These are phyloP conservation scores for Aspergillus olivimuriae DNA, from an alignment of 495 filamentous ascomycete species.

Conservation along the genomic window DNA sequence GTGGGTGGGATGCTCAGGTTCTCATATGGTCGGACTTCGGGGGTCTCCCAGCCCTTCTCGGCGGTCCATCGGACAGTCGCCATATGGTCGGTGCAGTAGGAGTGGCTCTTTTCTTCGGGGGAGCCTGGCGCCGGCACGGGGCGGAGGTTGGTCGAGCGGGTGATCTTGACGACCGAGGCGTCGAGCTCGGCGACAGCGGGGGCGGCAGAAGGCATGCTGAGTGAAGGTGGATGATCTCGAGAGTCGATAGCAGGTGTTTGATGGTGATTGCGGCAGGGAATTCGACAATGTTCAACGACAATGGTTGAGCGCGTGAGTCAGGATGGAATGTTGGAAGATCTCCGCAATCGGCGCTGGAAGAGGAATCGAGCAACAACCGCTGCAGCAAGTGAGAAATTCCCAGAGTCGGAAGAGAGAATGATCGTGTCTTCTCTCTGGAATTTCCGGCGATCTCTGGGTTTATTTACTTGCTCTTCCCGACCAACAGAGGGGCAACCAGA, in stretches of 20 bases:
- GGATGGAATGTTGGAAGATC: too few relatives aligned
- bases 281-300: too few relatives aligned
- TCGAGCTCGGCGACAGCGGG: conserved; percentile 50
- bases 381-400: too few relatives aligned
- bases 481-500: background rate
- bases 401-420: too few relatives aligned
- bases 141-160: conserved; percentile 58
- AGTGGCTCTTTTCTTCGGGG: conserved; percentile 40
- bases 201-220: conserved; percentile 32
- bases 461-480: background rate
- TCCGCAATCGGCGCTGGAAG: too few relatives aligned
- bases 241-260: too few relatives aligned
- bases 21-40: conserved; percentile 72
- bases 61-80: conserved; percentile 67
- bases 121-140: conserved; percentile 59
- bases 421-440: too few relatives aligned
- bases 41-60: conserved; percentile 64
- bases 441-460: background rate
- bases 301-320: conserved; percentile 1
- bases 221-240: conserved; percentile 13
- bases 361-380: too few relatives aligned
- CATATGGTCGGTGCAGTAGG: conserved; percentile 87
- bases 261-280: too few relatives aligned
- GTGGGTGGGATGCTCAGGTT: conserved; percentile 78
- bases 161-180: conserved; percentile 65